Base-by-base conservation (phyloP, 345 rosid species). In the Orychophragmus violaceus region DNA sequence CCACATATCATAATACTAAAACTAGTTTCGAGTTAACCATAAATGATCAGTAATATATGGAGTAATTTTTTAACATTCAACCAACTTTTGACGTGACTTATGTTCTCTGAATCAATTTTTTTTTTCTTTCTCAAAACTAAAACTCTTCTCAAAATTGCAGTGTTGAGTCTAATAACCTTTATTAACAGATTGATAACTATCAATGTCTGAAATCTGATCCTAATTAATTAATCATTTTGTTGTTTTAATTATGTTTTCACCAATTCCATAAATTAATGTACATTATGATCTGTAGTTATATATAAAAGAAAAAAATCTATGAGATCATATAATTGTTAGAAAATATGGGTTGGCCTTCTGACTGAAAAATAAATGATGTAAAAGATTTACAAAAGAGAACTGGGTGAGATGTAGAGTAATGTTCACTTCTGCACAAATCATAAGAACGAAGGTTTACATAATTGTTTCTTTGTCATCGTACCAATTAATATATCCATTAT, bases 381-480 rank as follows among this genome's bases (percentile, higher is more conserved):
- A 53, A 52, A 29, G 37, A 51, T 51, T 4, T 52, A 22, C 1
- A 39, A 60, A 21, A 60, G 68, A 52, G 36, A 51, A 60, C n/a
- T 61, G 46, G 25, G 54, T 59, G 52, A 70, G 21, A 63, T 46
- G 69, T 71, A 63, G 59, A 55, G 70, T 64, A 64, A 46, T 53
- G 50, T 48, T 49, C 56, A 64, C 70, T 63, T 71, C 64, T 71
- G 27, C 49, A 64, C 70, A 35, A 57, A 48, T 72, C 16, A n/a
- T n/a, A n/a, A n/a, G n/a, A n/a, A n/a, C n/a, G n/a, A n/a, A n/a
- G n/a, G n/a, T n/a, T n/a, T n/a, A n/a, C n/a, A n/a, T n/a, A n/a
- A n/a, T n/a, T 63, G 70, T 54, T 9, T 64, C 24, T 72, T 64
- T 71, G 59, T 21, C 69, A 71, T 54, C 55, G 29, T 71, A 62